phyloP scores from a whole-genome alignment of 257 asterid species.

The Solanum okadae region DNA sequence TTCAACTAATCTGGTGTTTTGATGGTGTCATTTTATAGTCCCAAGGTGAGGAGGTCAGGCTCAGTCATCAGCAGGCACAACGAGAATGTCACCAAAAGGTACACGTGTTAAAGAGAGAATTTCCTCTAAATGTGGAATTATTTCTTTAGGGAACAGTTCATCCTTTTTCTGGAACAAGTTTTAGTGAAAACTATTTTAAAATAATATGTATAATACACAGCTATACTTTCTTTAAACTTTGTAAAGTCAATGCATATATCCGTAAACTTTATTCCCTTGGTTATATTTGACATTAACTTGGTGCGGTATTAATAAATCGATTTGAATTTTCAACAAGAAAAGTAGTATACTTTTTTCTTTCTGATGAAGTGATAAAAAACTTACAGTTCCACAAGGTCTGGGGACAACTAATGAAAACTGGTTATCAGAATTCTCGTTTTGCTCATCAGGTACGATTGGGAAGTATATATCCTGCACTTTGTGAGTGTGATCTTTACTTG shows the following conservation, averaged over 20 bases:
- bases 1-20: neutral
- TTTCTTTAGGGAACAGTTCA: neutral
- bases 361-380: neutral
- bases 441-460: slow-evolving; percentile 77
- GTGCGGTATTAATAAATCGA: neutral
- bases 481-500: neutral
- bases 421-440: slow-evolving; percentile 92
- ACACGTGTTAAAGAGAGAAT: neutral
- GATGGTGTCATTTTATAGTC: slow-evolving; percentile 25
- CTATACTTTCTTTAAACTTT: neutral
- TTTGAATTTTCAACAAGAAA: neutral
- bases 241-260: neutral
- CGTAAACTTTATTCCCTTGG: neutral
- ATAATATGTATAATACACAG: neutral
- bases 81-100: slow-evolving; percentile 74
- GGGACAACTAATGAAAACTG: slow-evolving; percentile 99
- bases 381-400: slow-evolving; percentile 89
- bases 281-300: neutral
- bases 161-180: neutral
- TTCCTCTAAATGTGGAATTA: neutral
- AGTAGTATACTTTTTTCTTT: neutral
- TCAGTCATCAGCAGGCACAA: slow-evolving; percentile 65
- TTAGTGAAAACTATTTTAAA: neutral
- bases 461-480: neutral
- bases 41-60: slow-evolving; percentile 54